Evolutionary conservation across 768 basidiomycete species (phyloP).

Genomic region (Lentinula sp.): DNA sequence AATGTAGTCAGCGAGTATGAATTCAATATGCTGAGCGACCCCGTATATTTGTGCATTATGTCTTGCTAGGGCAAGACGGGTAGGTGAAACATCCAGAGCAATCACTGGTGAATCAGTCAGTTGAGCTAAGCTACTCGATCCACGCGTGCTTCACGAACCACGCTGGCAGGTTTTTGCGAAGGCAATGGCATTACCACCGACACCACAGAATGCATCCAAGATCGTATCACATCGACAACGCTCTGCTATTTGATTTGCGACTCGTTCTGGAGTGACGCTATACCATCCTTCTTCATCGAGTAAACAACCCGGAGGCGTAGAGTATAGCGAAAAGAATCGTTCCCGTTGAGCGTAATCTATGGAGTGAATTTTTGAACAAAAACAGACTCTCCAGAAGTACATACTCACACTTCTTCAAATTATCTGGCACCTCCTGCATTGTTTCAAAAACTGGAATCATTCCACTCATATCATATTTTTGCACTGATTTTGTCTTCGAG

Average conservation of each 20-base stretch:
- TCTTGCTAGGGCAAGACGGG: slow-evolving; percentile 81
- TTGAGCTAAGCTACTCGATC: background rate
- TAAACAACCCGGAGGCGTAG: slow-evolving; percentile 65
- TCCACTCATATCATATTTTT: slow-evolving; percentile 61
- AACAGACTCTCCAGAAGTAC: background rate
- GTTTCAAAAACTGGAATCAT: slow-evolving; percentile 69
- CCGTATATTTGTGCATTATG: slow-evolving; percentile 95
- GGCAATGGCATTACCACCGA: slow-evolving; percentile 95
- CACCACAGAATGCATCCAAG: slow-evolving; percentile 96
- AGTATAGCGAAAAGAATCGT: slow-evolving; percentile 76
- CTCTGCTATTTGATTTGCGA: slow-evolving; percentile 92
- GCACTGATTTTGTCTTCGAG: slow-evolving; percentile 17
- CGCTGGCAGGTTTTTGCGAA: slow-evolving; percentile 95
- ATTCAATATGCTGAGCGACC: slow-evolving; percentile 92
- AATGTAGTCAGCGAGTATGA: slow-evolving; percentile 82
- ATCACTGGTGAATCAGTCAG: slow-evolving; percentile 57
- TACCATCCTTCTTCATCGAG: slow-evolving; percentile 98
- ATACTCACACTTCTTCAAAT: slow-evolving; percentile 77
- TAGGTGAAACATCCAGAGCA: slow-evolving; percentile 82
- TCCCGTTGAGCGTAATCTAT: slow-evolving; percentile 84
- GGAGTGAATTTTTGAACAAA: background rate
- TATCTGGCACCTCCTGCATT: slow-evolving; percentile 62
- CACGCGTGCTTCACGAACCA: slow-evolving; percentile 44
- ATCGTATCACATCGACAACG: slow-evolving; percentile 81
- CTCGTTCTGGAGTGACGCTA: slow-evolving; percentile 88